Base-by-base conservation (phyloP, 2,329 filamentous ascomycete species). In the Cladosporium velox region DNA sequence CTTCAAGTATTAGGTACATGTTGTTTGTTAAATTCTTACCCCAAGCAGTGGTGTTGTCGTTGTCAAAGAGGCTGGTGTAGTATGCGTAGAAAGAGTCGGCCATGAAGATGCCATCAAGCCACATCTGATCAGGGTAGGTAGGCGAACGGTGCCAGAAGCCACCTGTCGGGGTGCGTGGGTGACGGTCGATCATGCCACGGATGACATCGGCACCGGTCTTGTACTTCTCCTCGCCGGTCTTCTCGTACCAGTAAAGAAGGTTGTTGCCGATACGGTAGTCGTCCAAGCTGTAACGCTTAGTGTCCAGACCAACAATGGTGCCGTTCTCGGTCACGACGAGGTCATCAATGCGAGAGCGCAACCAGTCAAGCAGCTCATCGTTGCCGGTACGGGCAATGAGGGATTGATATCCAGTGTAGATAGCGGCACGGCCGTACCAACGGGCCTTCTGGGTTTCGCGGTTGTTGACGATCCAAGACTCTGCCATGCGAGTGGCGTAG, bases 261-360 rank as follows among this genome's bases (percentile, higher is more conserved):
- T 69, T 69, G 64, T 74, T 76, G 14, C 73, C 76, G 26, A 68
- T 72, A 51, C 71, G 72, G 21, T 77, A 69, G 32, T 76, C 70
- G 60, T 78, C 76, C n/a, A 78, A 67, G 0, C 74, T 84, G 76
- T 86, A 83, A 70, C 79, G 81, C 2, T 75, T 74, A 15, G 79
- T 74, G 64, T 83, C 78, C 77, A 83, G 87, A 21, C 77, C 76
- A 15, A 75, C 74, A 65, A 86, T 76, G 4, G 79, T 81, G 14
- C 85, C 85, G 49, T 85, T 74, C n/a, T 76, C 70, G 1, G 77
- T 70, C 2, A 87, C 80, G 8, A 86, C 77, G 0, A 77, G 76
- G 59, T 84, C 82, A 10, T 71, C 69, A 30, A 71, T 68, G 32
- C 69, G 69, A 4, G 68, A 68, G n/a, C 59, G 51, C 34, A 67